Percentiles rank a stretch among this genome's conserved stretches.
These are phyloP conservation scores for Ophidiomyces ophidiicola DNA, from an alignment of 2,329 filamentous ascomycete genomes.

Conservation along the genomic window DNA sequence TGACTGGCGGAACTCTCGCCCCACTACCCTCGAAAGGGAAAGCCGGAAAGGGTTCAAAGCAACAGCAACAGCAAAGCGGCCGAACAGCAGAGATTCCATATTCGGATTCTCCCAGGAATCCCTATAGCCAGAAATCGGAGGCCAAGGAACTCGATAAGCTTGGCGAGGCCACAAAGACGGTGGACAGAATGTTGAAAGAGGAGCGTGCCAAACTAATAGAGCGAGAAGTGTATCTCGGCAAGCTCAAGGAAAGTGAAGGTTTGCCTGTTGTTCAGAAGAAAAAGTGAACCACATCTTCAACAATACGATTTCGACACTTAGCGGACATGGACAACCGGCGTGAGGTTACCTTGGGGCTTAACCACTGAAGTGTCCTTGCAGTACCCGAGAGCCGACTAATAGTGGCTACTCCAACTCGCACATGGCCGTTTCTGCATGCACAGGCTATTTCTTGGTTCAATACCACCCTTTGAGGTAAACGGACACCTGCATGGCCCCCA, in stretches of 20 bases:
- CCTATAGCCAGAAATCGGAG: constrained; percentile 63
- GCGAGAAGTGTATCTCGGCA: constrained; percentile 50
- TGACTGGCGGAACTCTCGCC: constrained; percentile 56
- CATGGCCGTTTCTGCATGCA: no score
- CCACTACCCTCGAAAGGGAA: constrained; percentile 42
- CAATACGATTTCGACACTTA: no score
- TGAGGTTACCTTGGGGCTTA: no score
- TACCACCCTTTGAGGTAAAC: no score
- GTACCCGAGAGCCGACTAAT: no score
- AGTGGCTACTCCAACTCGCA: no score
- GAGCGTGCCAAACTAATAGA: constrained; percentile 52
- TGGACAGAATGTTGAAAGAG: constrained; percentile 49
- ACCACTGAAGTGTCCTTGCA: no score
- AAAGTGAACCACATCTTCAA: constrained; percentile 24
- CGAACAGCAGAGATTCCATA: constrained; percentile 65
- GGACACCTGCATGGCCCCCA: no score
- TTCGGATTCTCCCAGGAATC: constrained; percentile 52
- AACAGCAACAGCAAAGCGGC: constrained; percentile 38
- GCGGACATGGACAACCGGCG: no score
- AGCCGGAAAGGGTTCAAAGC: constrained; percentile 44
- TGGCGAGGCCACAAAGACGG: constrained; percentile 46
- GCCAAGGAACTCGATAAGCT: constrained; percentile 54
- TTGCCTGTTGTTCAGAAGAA: constrained; percentile 30
- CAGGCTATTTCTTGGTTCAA: no score
- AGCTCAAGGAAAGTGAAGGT: constrained; percentile 36